Conservation (phyloP, 495 filamentous ascomycete genomes). For the Aspergillus incahuasiensis region DNA sequence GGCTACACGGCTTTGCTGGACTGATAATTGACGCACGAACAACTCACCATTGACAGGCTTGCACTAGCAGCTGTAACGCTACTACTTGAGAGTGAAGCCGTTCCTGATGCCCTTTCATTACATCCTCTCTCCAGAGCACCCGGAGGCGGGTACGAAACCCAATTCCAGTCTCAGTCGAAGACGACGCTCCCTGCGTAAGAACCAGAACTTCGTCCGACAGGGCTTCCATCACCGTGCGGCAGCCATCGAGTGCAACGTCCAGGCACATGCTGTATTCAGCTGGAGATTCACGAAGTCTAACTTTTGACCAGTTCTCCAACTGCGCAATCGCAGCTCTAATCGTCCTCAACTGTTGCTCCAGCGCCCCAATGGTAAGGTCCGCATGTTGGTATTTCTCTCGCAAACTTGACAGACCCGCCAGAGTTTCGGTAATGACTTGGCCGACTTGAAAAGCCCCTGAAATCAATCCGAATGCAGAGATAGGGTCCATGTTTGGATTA, state of each 20-base stretch:
- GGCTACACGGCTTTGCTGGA: too few relatives aligned
- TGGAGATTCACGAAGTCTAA: slow-evolving; percentile 23
- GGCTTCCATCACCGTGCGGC: slow-evolving; percentile 35
- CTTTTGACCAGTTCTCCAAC: slow-evolving; percentile 37
- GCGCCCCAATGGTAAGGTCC: slow-evolving; percentile 37
- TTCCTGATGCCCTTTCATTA: slow-evolving; percentile 38
- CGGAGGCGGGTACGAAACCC: slow-evolving; percentile 25
- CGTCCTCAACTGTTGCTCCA: slow-evolving; percentile 37
- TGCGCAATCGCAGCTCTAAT: slow-evolving; percentile 38
- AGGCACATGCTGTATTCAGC: slow-evolving; percentile 32
- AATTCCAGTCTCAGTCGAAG: slow-evolving; percentile 5
- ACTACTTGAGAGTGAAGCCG: slow-evolving; percentile 36
- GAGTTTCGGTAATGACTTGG: slow-evolving; percentile 31
- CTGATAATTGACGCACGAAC: too few relatives aligned
- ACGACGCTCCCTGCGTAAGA: slow-evolving; percentile 23
- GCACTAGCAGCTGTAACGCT: slow-evolving; percentile 15
- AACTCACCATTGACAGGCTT: too few relatives aligned
- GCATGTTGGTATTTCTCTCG: slow-evolving; percentile 38
- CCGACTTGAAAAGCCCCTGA: slow-evolving; percentile 28
- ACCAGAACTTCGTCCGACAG: slow-evolving; percentile 35
- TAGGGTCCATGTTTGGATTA: slow-evolving; percentile 26
- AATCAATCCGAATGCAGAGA: slow-evolving; percentile 28
- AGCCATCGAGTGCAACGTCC: slow-evolving; percentile 39
- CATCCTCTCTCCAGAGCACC: slow-evolving; percentile 41
- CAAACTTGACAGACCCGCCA: slow-evolving; percentile 30